phyloP scores from a whole-genome alignment of 2,329 filamentous ascomycete species.

The Amauroascus verrucosus region DNA sequence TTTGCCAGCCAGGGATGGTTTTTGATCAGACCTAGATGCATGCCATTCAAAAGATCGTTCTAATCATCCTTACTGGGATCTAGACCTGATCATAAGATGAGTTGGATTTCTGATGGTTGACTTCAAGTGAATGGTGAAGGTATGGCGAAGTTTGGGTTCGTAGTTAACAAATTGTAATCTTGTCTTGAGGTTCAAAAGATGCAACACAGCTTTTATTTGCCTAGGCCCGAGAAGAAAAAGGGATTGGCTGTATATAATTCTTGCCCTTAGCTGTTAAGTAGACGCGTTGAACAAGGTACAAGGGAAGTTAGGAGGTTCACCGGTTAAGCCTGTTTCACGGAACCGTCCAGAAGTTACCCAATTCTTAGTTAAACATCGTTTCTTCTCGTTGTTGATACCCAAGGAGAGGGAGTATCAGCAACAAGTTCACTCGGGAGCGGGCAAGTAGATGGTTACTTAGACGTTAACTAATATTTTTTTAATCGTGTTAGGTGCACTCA shows the following conservation, averaged over 20 bases:
- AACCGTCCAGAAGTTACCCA: constrained; percentile 3
- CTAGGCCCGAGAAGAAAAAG: no score
- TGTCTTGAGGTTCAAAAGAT: no score
- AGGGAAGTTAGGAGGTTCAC: neutral
- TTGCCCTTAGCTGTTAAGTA: no score
- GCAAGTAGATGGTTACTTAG: neutral
- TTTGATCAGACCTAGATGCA: neutral
- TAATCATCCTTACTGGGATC: neutral
- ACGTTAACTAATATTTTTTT: no score
- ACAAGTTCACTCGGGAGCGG: neutral
- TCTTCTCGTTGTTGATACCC: neutral
- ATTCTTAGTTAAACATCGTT: neutral
- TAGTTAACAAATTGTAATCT: no score
- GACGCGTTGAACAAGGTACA: no score
- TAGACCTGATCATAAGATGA: neutral
- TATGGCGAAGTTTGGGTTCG: constrained; percentile 1
- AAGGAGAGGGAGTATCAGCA: neutral
- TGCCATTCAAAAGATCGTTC: neutral
- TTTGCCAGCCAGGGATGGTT: neutral
- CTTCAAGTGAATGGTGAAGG: no score
- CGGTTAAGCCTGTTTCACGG: constrained; percentile 5
- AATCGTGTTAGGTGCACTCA: neutral
- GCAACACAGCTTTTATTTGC: no score
- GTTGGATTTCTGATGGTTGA: neutral
- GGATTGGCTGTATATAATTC: no score